Evolutionary conservation across 352 stramenopile species (phyloP), one percentile per base, ranked within the genome.

Genomic region (Globisporangium solare): DNA sequence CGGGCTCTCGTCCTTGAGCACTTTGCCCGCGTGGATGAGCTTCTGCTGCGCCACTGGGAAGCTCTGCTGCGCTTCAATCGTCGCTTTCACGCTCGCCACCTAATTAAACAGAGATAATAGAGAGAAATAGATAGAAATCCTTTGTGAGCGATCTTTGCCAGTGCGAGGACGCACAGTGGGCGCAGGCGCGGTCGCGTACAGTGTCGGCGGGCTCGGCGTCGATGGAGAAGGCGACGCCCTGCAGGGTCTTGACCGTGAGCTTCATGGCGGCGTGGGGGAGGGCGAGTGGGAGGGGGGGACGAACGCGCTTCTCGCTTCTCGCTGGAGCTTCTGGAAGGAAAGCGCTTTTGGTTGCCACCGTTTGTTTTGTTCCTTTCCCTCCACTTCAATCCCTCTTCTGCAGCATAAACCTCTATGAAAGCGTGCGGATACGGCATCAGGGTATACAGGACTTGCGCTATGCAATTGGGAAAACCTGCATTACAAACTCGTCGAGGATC

Each of bases 1-100:
- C 48, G 72, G 67, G 57, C 79, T 89, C 24, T 96, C 83, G 46
- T 96, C 85, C 63, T 91, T 93, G 46, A 96, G 79, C 49, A 95
- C 84, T 70, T 95, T 96, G 22, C 87, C 82, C 13, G 83, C 80
- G 56, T 95, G 82, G 53, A 95, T 95, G 47, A 96, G 81, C 66
- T 94, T 94, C 61, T 94, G 84, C 63, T 89, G 73, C 0, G 71
- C 60, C 32, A 79, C 79, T 5, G 83, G 70, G 50, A 91, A 93
- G 60, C 66, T 75, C 57, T 95, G 83, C 56, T 76, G 47, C 13
- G 66, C 70, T 54, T 95, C 70, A 54, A 95, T 94, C 68, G 91
- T 93, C 56, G 71, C 62, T 56, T 96, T 96, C 1, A 91, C 83
- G 2, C 69, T 71, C 12, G 67, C 70, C 18, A 95, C 84, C 81